A percentile compares a stretch with the other conserved stretches of the same genome.
Evolutionary conservation across 2,329 filamentous ascomycete species (phyloP).

Genomic region (Lojkania enalia): DNA sequence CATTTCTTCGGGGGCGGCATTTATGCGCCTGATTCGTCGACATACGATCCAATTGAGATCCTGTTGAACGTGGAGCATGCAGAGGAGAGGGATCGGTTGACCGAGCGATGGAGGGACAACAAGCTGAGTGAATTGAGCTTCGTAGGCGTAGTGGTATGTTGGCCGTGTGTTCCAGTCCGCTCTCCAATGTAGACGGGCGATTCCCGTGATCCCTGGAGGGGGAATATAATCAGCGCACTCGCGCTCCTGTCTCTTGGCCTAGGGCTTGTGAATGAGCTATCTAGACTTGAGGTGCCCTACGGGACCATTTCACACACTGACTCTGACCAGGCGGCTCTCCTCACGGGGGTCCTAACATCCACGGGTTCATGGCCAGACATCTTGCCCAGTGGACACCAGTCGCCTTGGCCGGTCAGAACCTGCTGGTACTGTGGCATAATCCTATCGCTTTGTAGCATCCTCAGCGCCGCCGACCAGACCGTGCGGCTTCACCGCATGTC

Average conservation of each 20-base stretch:
- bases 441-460: constrained; percentile 56
- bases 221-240: no score
- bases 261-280: no score
- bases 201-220: no score
- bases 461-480: constrained; percentile 50
- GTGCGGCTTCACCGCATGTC: constrained; percentile 50
- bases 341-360: constrained; percentile 47
- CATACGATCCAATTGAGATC: constrained; percentile 43
- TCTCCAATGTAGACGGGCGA: no score
- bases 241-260: no score
- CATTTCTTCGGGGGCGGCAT: constrained; percentile 40
- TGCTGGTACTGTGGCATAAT: constrained; percentile 52
- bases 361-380: constrained; percentile 51
- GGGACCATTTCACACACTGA: no score
- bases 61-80: constrained; percentile 42
- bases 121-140: constrained; percentile 49
- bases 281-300: no score
- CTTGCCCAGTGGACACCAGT: constrained; percentile 39
- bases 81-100: constrained; percentile 41
- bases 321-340: constrained; percentile 44
- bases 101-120: constrained; percentile 45
- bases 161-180: no score
- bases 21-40: constrained; percentile 37
- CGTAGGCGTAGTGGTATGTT: constrained; percentile 47
- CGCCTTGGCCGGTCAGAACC: constrained; percentile 48